These are phyloP conservation scores for Trichocomaceae sp. DNA, from an alignment of 2,329 filamentous ascomycete genomes.

Conservation along the genomic window DNA sequence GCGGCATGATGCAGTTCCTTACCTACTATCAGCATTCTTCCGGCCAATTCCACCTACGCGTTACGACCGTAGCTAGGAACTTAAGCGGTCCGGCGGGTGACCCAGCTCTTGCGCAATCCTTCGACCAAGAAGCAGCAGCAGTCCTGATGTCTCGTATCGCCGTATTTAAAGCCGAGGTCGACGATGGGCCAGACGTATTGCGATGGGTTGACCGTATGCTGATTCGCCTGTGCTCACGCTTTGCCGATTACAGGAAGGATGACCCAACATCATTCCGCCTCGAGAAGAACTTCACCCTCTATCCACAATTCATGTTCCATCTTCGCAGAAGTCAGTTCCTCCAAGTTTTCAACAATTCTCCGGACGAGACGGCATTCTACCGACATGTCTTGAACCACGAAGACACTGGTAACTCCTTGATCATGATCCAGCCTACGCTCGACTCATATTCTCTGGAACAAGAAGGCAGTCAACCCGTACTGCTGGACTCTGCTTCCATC, in stretches of 20 bases:
- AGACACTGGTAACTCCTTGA: constrained; percentile 89
- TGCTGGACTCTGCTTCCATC: constrained; percentile 93
- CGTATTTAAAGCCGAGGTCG: constrained; percentile 97
- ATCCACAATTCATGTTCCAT: constrained; percentile 99
- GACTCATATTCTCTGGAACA: constrained; percentile 97
- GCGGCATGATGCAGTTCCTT: constrained; percentile 95
- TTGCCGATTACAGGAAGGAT: constrained; percentile 96
- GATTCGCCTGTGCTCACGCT: constrained; percentile 89
- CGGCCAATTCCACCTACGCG: constrained; percentile 89
- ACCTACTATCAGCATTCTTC: constrained; percentile 98
- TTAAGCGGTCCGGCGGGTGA: constrained; percentile 91
- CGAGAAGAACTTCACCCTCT: constrained; percentile 98
- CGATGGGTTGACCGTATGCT: constrained; percentile 99
- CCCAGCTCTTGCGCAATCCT: constrained; percentile 89
- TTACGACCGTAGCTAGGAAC: constrained; percentile 87
- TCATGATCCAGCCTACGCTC: constrained; percentile 98
- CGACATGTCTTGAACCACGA: constrained; percentile 95
- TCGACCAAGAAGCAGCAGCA: constrained; percentile 95
- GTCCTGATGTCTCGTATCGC: constrained; percentile 99
- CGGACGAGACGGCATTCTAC: constrained; percentile 98
- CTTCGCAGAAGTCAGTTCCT: constrained; percentile 93
- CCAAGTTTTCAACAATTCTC: constrained; percentile 99
- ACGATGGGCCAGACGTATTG: constrained; percentile 95
- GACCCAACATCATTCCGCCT: constrained; percentile 93
- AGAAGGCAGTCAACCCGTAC: constrained; percentile 84